A percentile compares a stretch with the other conserved stretches of the same genome.
phyloP scores from a whole-genome alignment of 2,329 filamentous ascomycete species.

The Pseudodiploospora longispora region DNA sequence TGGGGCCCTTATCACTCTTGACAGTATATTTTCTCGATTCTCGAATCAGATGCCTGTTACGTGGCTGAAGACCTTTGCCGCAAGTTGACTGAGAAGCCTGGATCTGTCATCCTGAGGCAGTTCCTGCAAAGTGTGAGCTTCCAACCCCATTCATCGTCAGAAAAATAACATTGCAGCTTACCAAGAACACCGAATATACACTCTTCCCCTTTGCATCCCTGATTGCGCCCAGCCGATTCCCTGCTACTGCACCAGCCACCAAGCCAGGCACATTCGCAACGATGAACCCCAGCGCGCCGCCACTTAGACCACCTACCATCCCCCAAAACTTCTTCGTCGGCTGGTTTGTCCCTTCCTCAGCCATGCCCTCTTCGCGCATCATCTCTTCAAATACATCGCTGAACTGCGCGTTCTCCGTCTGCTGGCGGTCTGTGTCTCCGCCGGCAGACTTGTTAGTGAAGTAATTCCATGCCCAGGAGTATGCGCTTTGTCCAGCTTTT shows the following conservation, averaged over 20 bases:
- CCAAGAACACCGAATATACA: slow-evolving; percentile 81
- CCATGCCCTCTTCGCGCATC: slow-evolving; percentile 79
- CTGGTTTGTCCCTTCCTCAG: slow-evolving; percentile 53
- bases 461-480: slow-evolving; percentile 71
- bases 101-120: slow-evolving; percentile 77
- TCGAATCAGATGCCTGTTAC: slow-evolving; percentile 44
- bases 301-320: slow-evolving; percentile 75
- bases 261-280: slow-evolving; percentile 85
- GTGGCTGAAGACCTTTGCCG: slow-evolving; percentile 78
- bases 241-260: slow-evolving; percentile 83
- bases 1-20: too few species aligned
- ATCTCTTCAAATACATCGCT: slow-evolving; percentile 84
- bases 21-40: too few species aligned
- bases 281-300: slow-evolving; percentile 89
- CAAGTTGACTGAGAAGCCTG: slow-evolving; percentile 73
- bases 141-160: neutral
- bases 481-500: slow-evolving; percentile 41
- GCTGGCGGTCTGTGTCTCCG: slow-evolving; percentile 31
- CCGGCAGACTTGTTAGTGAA: slow-evolving; percentile 32
- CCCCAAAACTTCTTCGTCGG: slow-evolving; percentile 76
- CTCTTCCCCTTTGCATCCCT: slow-evolving; percentile 89
- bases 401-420: slow-evolving; percentile 71
- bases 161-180: slow-evolving; percentile 18
- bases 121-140: slow-evolving; percentile 41
- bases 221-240: slow-evolving; percentile 83